A percentile compares a stretch with the other conserved stretches of the same genome.
Evolutionary conservation across 495 filamentous ascomycete species (phyloP).

Genomic region (Cudoniella acicularis): DNA sequence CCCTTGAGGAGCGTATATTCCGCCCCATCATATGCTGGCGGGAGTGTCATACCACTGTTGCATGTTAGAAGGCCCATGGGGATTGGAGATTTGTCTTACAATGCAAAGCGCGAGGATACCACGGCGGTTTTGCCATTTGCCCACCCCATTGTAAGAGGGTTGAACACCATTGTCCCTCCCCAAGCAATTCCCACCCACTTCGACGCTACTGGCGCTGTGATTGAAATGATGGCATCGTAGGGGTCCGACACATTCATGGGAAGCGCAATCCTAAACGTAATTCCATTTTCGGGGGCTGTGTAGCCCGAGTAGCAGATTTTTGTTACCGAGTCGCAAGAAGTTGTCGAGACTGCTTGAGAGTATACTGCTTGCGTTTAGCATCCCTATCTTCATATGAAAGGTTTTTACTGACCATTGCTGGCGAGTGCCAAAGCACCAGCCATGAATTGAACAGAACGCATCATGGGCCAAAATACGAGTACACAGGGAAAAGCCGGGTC

Average conservation of each 20-base stretch:
- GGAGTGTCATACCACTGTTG: conserved; percentile 31
- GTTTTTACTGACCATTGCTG: conserved; percentile 6
- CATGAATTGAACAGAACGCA: conserved; percentile 2
- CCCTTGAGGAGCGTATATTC: conserved; percentile 41
- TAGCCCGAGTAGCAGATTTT: conserved; percentile 37
- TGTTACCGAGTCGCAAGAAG: conserved; percentile 36
- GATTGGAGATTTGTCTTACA: no score
- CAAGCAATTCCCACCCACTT: conserved; percentile 46
- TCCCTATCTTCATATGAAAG: not conserved
- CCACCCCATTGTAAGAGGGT: conserved; percentile 46
- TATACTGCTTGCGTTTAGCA: conserved; percentile 2
- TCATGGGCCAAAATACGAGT: not conserved
- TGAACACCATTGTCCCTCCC: conserved; percentile 47
- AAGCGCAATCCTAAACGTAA: conserved; percentile 44
- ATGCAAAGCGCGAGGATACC: conserved; percentile 41
- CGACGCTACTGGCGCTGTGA: conserved; percentile 35
- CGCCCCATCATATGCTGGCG: conserved; percentile 37
- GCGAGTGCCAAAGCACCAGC: conserved; percentile 8
- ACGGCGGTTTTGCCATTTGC: conserved; percentile 37
- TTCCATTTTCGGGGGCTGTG: conserved; percentile 31
- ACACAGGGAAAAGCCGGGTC: not conserved
- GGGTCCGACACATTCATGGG: conserved; percentile 37
- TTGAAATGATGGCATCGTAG: conserved; percentile 44
- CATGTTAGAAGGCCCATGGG: conserved; percentile 5
- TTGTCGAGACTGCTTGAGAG: conserved; percentile 21